Evolutionary conservation across 768 basidiomycete species (phyloP).

Genomic region (Lactarius hatsudake): DNA sequence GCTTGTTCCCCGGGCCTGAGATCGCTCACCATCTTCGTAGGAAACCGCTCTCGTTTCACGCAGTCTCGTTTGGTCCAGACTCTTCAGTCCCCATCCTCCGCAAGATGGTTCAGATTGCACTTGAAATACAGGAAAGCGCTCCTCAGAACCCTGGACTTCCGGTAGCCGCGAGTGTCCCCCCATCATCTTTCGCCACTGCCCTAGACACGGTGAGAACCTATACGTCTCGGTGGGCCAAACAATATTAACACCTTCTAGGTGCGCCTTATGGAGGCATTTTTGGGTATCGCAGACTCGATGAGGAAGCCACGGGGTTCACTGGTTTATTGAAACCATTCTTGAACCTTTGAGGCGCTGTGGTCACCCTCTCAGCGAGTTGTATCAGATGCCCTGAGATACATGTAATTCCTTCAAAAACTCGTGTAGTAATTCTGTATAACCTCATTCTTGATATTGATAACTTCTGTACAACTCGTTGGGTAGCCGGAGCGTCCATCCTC

Average conservation of each 20-base stretch:
- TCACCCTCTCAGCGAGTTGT: too few species aligned
- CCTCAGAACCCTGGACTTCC: slow-evolving; percentile 36
- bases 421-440: too few species aligned
- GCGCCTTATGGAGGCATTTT: slow-evolving; percentile 53
- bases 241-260: slow-evolving; percentile 36
- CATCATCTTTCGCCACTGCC: slow-evolving; percentile 45
- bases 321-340: slow-evolving; percentile 31
- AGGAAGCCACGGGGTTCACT: slow-evolving; percentile 53
- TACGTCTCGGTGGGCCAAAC: neutral
- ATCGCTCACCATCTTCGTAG: slow-evolving; percentile 32
- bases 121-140: slow-evolving; percentile 43
- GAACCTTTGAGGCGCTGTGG: too few species aligned
- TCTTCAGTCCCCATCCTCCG: slow-evolving; percentile 35
- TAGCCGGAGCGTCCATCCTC: too few species aligned
- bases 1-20: neutral
- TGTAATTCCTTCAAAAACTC: too few species aligned
- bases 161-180: neutral
- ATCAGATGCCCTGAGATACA: too few species aligned
- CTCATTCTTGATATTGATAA: too few species aligned
- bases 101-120: slow-evolving; percentile 53
- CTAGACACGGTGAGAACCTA: slow-evolving; percentile 17
- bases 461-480: too few species aligned
- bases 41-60: slow-evolving; percentile 54
- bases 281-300: slow-evolving; percentile 56
- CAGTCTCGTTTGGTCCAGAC: slow-evolving; percentile 52